Conservation (phyloP, 495 filamentous ascomycete species). For the Platismatia glauca region DNA sequence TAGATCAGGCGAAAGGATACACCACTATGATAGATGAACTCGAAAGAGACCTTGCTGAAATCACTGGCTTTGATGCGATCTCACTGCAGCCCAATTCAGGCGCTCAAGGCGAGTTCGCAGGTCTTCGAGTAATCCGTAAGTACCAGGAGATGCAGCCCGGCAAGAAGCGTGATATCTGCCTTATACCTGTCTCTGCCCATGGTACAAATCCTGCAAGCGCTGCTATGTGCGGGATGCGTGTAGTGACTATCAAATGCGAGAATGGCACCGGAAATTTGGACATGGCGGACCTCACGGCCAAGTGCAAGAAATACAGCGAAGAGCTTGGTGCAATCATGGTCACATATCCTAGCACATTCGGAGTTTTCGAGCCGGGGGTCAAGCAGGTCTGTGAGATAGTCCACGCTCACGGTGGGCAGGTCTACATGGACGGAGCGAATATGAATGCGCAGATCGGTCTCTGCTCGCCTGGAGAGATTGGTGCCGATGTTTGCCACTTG, state of each 20-base stretch:
- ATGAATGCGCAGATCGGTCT: constrained; percentile 99
- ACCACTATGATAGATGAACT: constrained; percentile 59
- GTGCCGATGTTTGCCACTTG: constrained; percentile 94
- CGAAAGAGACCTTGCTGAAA: constrained; percentile 66
- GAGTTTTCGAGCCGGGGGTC: constrained; percentile 87
- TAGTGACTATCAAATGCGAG: constrained; percentile 90
- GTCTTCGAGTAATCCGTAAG: constrained; percentile 84
- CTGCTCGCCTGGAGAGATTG: constrained; percentile 94
- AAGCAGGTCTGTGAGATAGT: constrained; percentile 81
- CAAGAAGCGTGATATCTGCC: constrained; percentile 77
- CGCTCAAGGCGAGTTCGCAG: constrained; percentile 93
- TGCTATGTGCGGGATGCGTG: constrained; percentile 95
- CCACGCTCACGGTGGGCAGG: constrained; percentile 82
- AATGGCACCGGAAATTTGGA: constrained; percentile 84
- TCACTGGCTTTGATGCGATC: constrained; percentile 85
- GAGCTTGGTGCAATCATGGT: constrained; percentile 95
- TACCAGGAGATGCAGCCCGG: constrained; percentile 60
- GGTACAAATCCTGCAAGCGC: constrained; percentile 96
- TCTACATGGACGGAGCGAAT: constrained; percentile 99
- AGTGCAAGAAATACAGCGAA: constrained; percentile 79
- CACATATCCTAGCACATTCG: constrained; percentile 95
- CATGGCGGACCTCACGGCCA: constrained; percentile 72
- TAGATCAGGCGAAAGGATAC: constrained; percentile 59
- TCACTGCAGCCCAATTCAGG: constrained; percentile 96
- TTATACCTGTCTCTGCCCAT: constrained; percentile 95